phyloP scores from a whole-genome alignment of 2,329 filamentous ascomycete genomes.

The Lomentospora prolificans region DNA sequence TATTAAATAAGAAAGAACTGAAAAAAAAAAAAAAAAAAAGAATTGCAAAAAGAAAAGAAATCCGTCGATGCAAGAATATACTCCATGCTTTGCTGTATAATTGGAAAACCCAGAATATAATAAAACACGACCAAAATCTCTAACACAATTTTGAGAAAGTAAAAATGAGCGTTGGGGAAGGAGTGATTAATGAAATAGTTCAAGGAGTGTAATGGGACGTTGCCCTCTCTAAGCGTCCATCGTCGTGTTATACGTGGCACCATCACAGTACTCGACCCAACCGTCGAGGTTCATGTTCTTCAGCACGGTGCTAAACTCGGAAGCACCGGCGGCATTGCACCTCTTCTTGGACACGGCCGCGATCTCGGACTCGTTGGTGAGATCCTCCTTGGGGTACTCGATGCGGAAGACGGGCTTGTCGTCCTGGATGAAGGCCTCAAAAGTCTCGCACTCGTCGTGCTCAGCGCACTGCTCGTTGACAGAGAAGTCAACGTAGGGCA shows the following conservation, averaged over 20 bases:
- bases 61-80: neutral
- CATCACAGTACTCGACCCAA: constrained; percentile 49
- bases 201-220: neutral
- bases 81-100: neutral
- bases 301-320: constrained; percentile 52
- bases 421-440: constrained; percentile 45
- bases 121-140: no score
- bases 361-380: constrained; percentile 19
- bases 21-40: neutral
- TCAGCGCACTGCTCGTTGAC: constrained; percentile 63
- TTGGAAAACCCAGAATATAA: no score
- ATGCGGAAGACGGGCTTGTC: constrained; percentile 65
- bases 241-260: constrained; percentile 19
- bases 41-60: neutral
- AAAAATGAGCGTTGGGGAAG: neutral
- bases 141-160: neutral
- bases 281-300: constrained; percentile 56
- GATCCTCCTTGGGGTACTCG: constrained; percentile 52
- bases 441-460: constrained; percentile 49
- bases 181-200: neutral
- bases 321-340: constrained; percentile 35
- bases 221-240: neutral
- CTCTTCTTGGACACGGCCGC: constrained; percentile 13
- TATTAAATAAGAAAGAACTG: neutral
- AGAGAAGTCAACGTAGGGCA: constrained; percentile 48